Percentiles rank a stretch among this genome's conserved stretches.
Evolutionary conservation across 805 yeast genomes (phyloP).

Genomic region (Pichia thaimueangensis): DNA sequence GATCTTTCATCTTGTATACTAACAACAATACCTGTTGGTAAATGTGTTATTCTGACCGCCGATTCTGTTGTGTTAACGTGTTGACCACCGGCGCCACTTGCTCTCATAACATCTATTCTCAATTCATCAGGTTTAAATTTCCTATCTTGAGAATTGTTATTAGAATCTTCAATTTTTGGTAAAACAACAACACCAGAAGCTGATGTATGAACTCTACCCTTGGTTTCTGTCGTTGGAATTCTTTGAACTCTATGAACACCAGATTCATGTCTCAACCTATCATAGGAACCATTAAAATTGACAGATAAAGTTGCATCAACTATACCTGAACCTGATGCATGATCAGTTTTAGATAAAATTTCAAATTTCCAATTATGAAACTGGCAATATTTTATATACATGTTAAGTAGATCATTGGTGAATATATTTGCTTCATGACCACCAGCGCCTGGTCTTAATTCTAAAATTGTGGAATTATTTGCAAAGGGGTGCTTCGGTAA

Average conservation of each 20-base stretch:
- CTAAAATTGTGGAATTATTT: conserved; percentile 73
- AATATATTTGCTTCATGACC: conserved; percentile 91
- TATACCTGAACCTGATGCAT: conserved; percentile 60
- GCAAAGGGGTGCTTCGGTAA: conserved; percentile 74
- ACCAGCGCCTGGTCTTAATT: conserved; percentile 92
- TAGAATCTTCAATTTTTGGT: conserved; percentile 63
- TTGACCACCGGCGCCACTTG: conserved; percentile 97
- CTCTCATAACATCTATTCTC: conserved; percentile 93
- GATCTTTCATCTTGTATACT: conserved; percentile 93
- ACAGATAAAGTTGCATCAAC: conserved; percentile 71
- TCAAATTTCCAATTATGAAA: conserved; percentile 60
- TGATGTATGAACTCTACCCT: conserved; percentile 92
- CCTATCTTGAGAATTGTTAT: conserved; percentile 32
- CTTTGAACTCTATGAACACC: conserved; percentile 97
- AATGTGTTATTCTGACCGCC: conserved; percentile 88
- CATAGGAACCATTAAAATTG: conserved; percentile 72
- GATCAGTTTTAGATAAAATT: conserved; percentile 49
- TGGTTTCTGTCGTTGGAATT: conserved; percentile 86
- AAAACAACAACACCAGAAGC: conserved; percentile 93
- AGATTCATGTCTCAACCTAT: conserved; percentile 70
- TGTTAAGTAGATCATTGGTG: conserved; percentile 67
- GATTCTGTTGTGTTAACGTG: conserved; percentile 97
- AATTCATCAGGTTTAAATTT: conserved; percentile 82
- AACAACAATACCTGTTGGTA: conserved; percentile 85
- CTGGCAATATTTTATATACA: conserved; percentile 74